These are phyloP conservation scores for Dipodascopsis uninucleata DNA, from an alignment of 805 yeast genomes.

Conservation along the genomic window DNA sequence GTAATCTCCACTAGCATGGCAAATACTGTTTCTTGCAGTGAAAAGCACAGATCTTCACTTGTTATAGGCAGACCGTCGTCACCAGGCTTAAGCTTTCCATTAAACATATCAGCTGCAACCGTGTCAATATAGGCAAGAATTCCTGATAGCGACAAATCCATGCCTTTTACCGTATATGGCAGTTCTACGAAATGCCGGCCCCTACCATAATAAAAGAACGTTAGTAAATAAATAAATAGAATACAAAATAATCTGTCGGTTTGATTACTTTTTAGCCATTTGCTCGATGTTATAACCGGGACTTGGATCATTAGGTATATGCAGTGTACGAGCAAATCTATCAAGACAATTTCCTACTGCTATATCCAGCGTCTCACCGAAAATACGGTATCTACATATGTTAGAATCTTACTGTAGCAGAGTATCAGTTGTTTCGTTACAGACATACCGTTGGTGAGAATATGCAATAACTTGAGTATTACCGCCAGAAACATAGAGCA, in stretches of 20 bases:
- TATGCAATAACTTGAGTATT: conserved; percentile 98
- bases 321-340: conserved; percentile 86
- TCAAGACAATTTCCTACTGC: conserved; percentile 98
- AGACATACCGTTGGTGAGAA: conserved; percentile 62
- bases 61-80: conserved; percentile 54
- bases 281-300: conserved; percentile 98
- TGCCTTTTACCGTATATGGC: conserved; percentile 97
- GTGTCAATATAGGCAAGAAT: conserved; percentile 80
- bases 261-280: conserved; percentile 73
- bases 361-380: conserved; percentile 97
- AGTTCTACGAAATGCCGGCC: conserved; percentile 59
- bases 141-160: conserved; percentile 97
- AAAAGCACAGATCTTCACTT: conserved; percentile 84
- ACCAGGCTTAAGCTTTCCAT: conserved; percentile 37
- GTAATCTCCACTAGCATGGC: conserved; percentile 98
- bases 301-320: conserved; percentile 87
- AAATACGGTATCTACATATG: conserved; percentile 65
- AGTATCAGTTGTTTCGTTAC: background rate
- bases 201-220: background rate
- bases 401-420: background rate
- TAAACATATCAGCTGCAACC: conserved; percentile 68
- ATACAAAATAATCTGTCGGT: conserved; percentile 37
- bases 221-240: no score
- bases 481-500: conserved; percentile 95
- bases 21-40: conserved; percentile 86